Conservation (phyloP, 2,329 filamentous ascomycete genomes). For the Pseudocercospora musae region DNA sequence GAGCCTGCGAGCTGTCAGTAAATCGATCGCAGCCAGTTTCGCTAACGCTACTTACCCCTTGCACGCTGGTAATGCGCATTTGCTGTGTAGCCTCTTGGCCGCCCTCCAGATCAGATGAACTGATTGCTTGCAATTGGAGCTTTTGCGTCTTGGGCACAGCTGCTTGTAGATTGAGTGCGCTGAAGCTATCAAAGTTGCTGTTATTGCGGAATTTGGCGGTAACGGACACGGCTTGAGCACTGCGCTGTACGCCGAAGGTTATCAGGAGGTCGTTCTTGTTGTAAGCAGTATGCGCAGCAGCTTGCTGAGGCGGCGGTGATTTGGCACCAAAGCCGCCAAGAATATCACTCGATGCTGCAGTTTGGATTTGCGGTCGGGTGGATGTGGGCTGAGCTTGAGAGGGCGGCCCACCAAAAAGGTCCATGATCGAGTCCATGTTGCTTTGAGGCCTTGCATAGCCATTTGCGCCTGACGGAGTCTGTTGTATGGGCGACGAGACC, state of each 20-base stretch:
- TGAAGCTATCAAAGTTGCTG: conserved; percentile 58
- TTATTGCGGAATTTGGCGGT: conserved; percentile 77
- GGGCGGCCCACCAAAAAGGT: conserved; percentile 63
- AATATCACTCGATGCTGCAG: conserved; percentile 40
- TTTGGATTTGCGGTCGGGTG: conserved; percentile 33
- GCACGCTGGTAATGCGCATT: conserved; percentile 82
- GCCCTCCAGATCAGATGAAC: conserved; percentile 69
- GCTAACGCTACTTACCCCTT: conserved; percentile 68
- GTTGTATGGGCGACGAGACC: conserved; percentile 44
- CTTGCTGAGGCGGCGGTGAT: conserved; percentile 45
- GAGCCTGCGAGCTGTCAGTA: conserved; percentile 54
- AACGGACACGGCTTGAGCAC: conserved; percentile 75
- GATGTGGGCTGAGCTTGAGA: conserved; percentile 38
- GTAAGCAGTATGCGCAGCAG: conserved; percentile 66
- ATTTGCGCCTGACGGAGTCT: conserved; percentile 30
- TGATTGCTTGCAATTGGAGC: conserved; percentile 86
- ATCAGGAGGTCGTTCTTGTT: conserved; percentile 80
- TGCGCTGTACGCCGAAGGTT: conserved; percentile 79
- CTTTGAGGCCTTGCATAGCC: conserved; percentile 26
- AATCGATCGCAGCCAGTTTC: neutral
- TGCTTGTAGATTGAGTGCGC: conserved; percentile 80
- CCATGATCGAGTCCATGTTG: conserved; percentile 71
- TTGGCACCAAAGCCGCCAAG: conserved; percentile 46
- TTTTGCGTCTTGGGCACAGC: conserved; percentile 97
- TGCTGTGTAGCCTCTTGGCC: conserved; percentile 83